These are phyloP conservation scores for Verticillium longisporum DNA, from an alignment of 2,329 filamentous ascomycete genomes.

Conservation along the genomic window DNA sequence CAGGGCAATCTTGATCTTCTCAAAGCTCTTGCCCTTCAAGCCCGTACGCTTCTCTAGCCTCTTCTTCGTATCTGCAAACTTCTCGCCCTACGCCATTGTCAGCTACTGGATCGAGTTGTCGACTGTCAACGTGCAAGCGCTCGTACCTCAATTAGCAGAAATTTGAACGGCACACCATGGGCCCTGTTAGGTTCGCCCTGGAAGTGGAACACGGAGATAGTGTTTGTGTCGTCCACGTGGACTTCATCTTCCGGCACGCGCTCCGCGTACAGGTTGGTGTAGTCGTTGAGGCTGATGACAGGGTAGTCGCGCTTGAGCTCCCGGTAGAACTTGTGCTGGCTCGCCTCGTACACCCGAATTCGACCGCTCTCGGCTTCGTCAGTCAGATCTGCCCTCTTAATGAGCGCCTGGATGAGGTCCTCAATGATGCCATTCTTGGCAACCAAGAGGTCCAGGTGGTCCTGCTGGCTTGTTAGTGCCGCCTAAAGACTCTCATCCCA, in stretches of 20 bases:
- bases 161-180: slow-evolving; percentile 88
- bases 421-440: slow-evolving; percentile 76
- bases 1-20: slow-evolving; percentile 95
- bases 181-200: slow-evolving; percentile 79
- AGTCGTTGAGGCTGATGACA: slow-evolving; percentile 82
- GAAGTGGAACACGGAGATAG: slow-evolving; percentile 84
- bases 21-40: slow-evolving; percentile 95
- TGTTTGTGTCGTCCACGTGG: slow-evolving; percentile 47
- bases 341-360: slow-evolving; percentile 76
- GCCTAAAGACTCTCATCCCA: too few relatives aligned
- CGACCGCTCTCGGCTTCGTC: slow-evolving; percentile 64
- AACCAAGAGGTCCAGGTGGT: slow-evolving; percentile 75
- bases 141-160: slow-evolving; percentile 72
- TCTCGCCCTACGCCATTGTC: slow-evolving; percentile 55
- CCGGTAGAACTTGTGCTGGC: slow-evolving; percentile 77
- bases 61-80: slow-evolving; percentile 87
- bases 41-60: slow-evolving; percentile 88
- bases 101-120: background rate
- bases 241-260: slow-evolving; percentile 67
- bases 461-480: slow-evolving; percentile 34
- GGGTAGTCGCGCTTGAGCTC: slow-evolving; percentile 63
- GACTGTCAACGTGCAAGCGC: background rate
- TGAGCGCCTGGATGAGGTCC: slow-evolving; percentile 68
- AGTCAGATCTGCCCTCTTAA: slow-evolving; percentile 74
- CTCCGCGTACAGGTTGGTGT: slow-evolving; percentile 74